Evolutionary conservation across 2,329 filamentous ascomycete species (phyloP).

Genomic region (Trematosphaeria pertusa): DNA sequence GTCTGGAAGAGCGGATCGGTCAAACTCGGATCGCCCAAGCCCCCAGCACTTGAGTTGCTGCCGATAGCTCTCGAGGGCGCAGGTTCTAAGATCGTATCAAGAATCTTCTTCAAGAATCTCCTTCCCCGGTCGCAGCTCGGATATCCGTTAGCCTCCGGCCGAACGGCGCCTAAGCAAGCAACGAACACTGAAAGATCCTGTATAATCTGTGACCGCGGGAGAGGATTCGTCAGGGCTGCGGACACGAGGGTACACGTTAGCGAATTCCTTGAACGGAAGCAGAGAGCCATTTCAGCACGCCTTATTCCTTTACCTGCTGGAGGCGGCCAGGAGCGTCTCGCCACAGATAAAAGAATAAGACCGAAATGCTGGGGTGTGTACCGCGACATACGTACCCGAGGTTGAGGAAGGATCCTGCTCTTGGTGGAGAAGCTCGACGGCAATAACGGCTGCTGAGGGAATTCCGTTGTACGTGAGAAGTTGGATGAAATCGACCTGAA

Average conservation of each 20-base stretch:
- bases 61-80: slow-evolving; percentile 10
- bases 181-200: slow-evolving; percentile 56
- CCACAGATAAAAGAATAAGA: too few relatives aligned
- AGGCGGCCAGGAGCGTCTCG: too few relatives aligned
- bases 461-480: slow-evolving; percentile 50
- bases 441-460: slow-evolving; percentile 51
- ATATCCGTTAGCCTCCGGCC: slow-evolving; percentile 49
- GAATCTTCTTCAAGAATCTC: slow-evolving; percentile 50
- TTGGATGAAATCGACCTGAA: slow-evolving; percentile 51
- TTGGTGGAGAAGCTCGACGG: slow-evolving; percentile 53
- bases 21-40: slow-evolving; percentile 36
- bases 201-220: slow-evolving; percentile 54
- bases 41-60: slow-evolving; percentile 10
- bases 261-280: too few relatives aligned
- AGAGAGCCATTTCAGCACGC: too few relatives aligned
- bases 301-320: too few relatives aligned
- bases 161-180: slow-evolving; percentile 49
- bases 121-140: slow-evolving; percentile 51
- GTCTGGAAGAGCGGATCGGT: slow-evolving; percentile 42
- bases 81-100: slow-evolving; percentile 52
- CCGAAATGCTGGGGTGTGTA: too few relatives aligned
- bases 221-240: slow-evolving; percentile 33
- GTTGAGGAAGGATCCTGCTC: slow-evolving; percentile 36
- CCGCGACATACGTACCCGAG: too few relatives aligned
- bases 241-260: too few relatives aligned